These are phyloP conservation scores for Podaxis rugospora DNA, from an alignment of 768 basidiomycete species.

Conservation along the genomic window DNA sequence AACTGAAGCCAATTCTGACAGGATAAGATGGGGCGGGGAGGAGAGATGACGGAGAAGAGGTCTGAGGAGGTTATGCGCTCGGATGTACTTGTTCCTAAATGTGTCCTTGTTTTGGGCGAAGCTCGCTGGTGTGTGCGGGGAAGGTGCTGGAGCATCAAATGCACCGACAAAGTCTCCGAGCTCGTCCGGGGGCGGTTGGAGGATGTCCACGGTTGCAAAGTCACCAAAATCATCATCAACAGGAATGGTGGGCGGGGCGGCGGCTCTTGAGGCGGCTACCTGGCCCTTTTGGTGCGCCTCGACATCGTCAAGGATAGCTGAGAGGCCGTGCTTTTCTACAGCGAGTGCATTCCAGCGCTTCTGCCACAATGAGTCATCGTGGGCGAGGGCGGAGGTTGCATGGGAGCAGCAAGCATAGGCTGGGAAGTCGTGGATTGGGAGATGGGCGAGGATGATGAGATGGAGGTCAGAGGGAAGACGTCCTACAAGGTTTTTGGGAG, in stretches of 20 bases:
- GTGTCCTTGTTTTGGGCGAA: constrained; percentile 26
- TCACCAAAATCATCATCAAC: constrained; percentile 91
- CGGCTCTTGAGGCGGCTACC: constrained; percentile 31
- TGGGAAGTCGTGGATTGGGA: constrained; percentile 80
- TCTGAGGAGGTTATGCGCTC: constrained; percentile 61
- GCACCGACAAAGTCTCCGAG: constrained; percentile 33
- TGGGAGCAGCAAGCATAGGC: constrained; percentile 66
- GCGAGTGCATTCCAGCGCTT: constrained; percentile 61
- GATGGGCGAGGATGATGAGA: constrained; percentile 62
- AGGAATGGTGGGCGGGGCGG: constrained; percentile 55
- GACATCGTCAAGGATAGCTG: constrained; percentile 51
- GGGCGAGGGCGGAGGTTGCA: constrained; percentile 55
- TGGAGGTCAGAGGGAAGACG: constrained; percentile 77
- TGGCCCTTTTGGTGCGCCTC: constrained; percentile 43
- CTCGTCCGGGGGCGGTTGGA: constrained; percentile 30
- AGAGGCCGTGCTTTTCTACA: constrained; percentile 38
- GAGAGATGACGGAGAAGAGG: constrained; percentile 54
- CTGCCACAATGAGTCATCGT: constrained; percentile 81
- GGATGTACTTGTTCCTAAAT: constrained; percentile 57
- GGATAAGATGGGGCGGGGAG: constrained; percentile 61
- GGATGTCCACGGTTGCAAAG: constrained; percentile 51
- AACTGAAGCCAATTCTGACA: constrained; percentile 49
- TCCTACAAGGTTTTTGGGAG: constrained; percentile 49
- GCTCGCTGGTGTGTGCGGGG: constrained; percentile 17
- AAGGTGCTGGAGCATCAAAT: constrained; percentile 14